Evolutionary conservation across 1,139 yeast species (phyloP), one percentile per base, ranked within the genome.

Genomic region (Taphrina communis): DNA sequence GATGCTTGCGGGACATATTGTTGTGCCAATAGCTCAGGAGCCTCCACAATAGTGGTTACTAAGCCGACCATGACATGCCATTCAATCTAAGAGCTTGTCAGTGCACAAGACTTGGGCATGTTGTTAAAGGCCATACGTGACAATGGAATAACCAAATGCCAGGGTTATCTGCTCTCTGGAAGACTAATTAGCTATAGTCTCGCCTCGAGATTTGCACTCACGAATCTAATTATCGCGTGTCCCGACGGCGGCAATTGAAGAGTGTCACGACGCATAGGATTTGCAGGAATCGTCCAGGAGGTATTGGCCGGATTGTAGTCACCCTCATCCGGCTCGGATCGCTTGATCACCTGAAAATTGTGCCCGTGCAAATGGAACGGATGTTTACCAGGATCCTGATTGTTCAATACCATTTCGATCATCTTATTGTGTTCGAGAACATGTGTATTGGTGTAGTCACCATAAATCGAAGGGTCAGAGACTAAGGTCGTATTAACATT

Each of bases 111-210:
- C 25, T 14, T 36, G 46, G 9, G 17, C 6, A 25, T 4, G 6
- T 46, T 8, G 1, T 11, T 12, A 21, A 39, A n/a, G 19, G 35
- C 8, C 58, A 39, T 25, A 63, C 46, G 75, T 91, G 97, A 80
- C 97, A 92, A 78, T 91, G 97, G 90, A 91, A 91, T 75, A 88
- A 82, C 96, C 96, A 90, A 53, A 90, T 91, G 75, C 97, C 97
- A 38, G 97, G 97, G 77, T 90, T 90, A 75, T 88, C 86, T 66
- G 96, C 90, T 14, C 62, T 11, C 62, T 58, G 25, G 12, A 3
- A 31, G 9, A 12, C 9, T 21, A 2, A 21, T 31, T 21, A 8
- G 8, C 31, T 8, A 50, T 11, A 8, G 19, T 46, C 9, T 12
- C 9, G 25, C 2, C 31, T 25, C 31, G 19, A 8, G 31, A 25